Base-by-base conservation (phyloP, 1,139 yeast genomes). In the Lodderomyces pseudojiufengensis region DNA sequence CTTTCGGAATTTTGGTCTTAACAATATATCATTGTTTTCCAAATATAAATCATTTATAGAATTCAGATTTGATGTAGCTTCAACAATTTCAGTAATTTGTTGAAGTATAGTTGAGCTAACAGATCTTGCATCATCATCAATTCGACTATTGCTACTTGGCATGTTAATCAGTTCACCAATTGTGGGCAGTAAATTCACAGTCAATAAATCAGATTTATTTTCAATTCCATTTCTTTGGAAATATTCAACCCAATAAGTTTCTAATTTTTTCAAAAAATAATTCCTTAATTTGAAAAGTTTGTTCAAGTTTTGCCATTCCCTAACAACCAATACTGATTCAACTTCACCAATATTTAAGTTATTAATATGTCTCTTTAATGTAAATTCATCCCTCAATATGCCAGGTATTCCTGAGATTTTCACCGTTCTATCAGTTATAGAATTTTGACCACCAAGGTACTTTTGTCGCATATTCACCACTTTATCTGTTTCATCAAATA, bases 261-360 rank as follows among this genome's bases (percentile, higher is more conserved):
- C 97, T 9, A 87, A 59, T 39, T 70, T 71, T 29, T 67, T 57
- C 12, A 88, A 52, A 1, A 84, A 61, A 14, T 55, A 47, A 29
- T 69, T 66, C 27, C 97, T 69, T 41, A 75, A 65, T 36, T 72
- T 74, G 55, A 83, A 84, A 22, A 92, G 61, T 27, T 59, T 54
- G 47, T 87, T 87, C 38, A 92, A 63, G 21, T 70, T 73, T 10
- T 74, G 75, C 97, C 97, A 92, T 54, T 90, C 90, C 41, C 87
- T 69, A 44, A 95, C 94, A 6, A 92, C 76, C 3, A 84, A 80
- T 9, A 90, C 73, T 0, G 82, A 70, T 22, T 83, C 76, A 1
- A 90, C 95, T 42, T 76, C 79, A 2, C 96, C 97, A 31, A 90
- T 82, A 18, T 84, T 82, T 31, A 90, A 63, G 12, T 74, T 71